Conservation (phyloP, 2,329 filamentous ascomycete genomes). For the Nothopassalora personata region DNA sequence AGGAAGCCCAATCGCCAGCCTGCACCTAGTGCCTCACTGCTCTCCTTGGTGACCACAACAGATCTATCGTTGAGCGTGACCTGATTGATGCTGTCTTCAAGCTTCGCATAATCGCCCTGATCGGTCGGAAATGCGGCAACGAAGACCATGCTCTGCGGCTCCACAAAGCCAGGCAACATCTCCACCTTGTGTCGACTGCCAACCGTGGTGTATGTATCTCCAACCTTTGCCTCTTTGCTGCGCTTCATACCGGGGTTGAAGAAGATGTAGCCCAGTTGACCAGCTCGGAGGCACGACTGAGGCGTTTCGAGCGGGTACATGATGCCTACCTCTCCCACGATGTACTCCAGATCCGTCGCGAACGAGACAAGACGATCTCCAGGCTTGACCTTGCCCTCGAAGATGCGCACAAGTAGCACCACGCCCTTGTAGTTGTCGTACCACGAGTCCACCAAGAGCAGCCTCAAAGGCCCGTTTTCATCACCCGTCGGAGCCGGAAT, state of each 20-base stretch:
- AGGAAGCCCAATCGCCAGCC: conserved; percentile 93
- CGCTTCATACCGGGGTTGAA: conserved; percentile 99
- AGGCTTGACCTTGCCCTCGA: conserved; percentile 76
- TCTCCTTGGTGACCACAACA: conserved; percentile 89
- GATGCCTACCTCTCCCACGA: conserved; percentile 92
- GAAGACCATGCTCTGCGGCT: conserved; percentile 98
- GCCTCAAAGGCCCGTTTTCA: conserved; percentile 63
- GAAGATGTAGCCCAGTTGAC: conserved; percentile 92
- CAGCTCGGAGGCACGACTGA: conserved; percentile 73
- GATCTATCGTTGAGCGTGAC: conserved; percentile 92
- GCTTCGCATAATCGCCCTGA: conserved; percentile 74
- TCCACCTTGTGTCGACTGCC: conserved; percentile 71
- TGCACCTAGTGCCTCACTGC: conserved; percentile 85
- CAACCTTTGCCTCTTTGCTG: conserved; percentile 91
- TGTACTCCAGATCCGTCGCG: conserved; percentile 83
- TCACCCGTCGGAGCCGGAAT: conserved; percentile 79
- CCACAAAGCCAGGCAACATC: conserved; percentile 85
- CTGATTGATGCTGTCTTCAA: conserved; percentile 92
- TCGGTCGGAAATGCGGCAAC: conserved; percentile 95
- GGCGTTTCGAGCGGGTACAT: conserved; percentile 86
- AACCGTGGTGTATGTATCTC: conserved; percentile 85
- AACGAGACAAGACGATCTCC: conserved; percentile 86
- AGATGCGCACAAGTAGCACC: conserved; percentile 81
- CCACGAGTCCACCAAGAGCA: conserved; percentile 95
- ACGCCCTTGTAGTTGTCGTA: conserved; percentile 96